phyloP scores from a whole-genome alignment of 176 grass and related monocot species.

The Cymbopogon citratus region DNA sequence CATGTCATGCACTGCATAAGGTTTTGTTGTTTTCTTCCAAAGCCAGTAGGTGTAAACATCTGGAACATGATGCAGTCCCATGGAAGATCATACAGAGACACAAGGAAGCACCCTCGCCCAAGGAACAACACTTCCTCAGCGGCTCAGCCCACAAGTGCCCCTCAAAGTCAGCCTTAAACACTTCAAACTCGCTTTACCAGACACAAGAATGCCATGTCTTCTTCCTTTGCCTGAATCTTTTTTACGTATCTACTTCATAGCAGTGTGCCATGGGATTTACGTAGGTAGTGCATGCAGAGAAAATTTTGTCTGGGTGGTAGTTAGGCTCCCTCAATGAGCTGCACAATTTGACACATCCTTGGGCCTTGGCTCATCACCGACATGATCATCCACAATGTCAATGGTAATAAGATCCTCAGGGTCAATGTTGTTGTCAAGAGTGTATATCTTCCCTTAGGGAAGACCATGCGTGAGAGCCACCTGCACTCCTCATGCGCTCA shows the following conservation, averaged over 20 bases:
- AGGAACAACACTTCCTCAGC: not conserved
- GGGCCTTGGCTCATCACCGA: not conserved
- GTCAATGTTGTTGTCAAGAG: not conserved
- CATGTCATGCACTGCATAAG: not conserved
- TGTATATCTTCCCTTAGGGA: not conserved
- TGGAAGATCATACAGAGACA: not conserved
- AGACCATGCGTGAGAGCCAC: not conserved
- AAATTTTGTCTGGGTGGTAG: not conserved
- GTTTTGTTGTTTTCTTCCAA: slow-evolving; percentile 6
- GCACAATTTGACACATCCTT: not conserved
- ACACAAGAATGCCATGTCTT: not conserved
- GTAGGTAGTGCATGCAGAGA: not conserved
- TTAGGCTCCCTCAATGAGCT: not conserved
- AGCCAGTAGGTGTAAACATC: not conserved
- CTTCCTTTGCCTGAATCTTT: not conserved
- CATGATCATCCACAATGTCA: not conserved
- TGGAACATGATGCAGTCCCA: not conserved
- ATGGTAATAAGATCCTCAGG: not conserved
- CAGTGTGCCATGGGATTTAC: not conserved
- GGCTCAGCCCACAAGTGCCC: not conserved
- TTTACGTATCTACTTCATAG: not conserved
- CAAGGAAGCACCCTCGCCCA: not conserved
- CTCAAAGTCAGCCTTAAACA: not conserved
- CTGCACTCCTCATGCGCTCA: not conserved
- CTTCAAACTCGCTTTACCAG: too few species aligned